A percentile compares a stretch with the other conserved stretches of the same genome.
These are phyloP conservation scores for Elaeis guineensis DNA, from an alignment of 176 grass and related monocot species.

Conservation along the genomic window DNA sequence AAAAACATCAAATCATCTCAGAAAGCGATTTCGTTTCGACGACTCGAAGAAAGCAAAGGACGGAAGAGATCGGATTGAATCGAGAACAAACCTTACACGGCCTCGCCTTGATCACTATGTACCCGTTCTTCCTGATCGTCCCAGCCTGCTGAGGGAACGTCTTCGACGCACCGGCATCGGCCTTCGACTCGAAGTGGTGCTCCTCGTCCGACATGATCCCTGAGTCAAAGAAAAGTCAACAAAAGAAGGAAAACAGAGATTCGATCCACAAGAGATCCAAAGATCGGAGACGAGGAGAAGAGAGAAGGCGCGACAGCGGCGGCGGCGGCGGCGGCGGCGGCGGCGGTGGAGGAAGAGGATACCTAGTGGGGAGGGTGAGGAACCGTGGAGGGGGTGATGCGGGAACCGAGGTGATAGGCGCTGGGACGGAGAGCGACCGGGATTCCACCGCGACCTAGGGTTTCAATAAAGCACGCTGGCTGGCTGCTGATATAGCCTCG, in stretches of 20 bases:
- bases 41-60: too few relatives aligned
- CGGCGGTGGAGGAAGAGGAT: too few relatives aligned
- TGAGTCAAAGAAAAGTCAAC: background rate
- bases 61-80: background rate
- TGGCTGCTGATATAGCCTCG: background rate
- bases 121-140: constrained; percentile 52
- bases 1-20: too few relatives aligned
- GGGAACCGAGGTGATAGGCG: too few relatives aligned
- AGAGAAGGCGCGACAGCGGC: too few relatives aligned
- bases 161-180: constrained; percentile 63
- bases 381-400: too few relatives aligned
- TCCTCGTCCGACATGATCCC: constrained; percentile 64
- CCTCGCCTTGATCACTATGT: constrained; percentile 53
- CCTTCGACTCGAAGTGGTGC: constrained; percentile 69
- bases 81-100: constrained; percentile 47
- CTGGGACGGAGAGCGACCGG: background rate
- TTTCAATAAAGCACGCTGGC: background rate
- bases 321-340: too few relatives aligned
- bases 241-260: background rate
- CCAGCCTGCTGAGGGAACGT: constrained; percentile 64
- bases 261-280: background rate
- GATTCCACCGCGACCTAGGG: constrained; percentile 2
- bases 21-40: too few relatives aligned
- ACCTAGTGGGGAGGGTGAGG: too few relatives aligned
- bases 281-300: too few relatives aligned